These are phyloP conservation scores for Panicum hallii DNA, from an alignment of 202 grass and related monocot genomes.

Conservation along the genomic window DNA sequence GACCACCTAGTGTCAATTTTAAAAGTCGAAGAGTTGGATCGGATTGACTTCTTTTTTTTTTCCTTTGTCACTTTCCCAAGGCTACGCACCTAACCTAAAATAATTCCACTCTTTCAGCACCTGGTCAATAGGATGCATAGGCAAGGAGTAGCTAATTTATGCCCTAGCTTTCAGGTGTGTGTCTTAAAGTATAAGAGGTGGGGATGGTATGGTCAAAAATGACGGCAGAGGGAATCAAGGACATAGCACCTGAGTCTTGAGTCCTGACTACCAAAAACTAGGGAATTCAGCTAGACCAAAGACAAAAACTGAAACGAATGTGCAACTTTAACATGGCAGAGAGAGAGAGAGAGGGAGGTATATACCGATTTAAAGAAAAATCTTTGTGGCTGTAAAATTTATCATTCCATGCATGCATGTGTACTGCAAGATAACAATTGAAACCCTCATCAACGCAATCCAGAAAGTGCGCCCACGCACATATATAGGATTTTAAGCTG, in stretches of 20 bases:
- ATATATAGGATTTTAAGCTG: background rate
- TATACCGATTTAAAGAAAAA: background rate
- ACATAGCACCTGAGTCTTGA: conserved; percentile 20
- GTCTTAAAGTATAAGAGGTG: background rate
- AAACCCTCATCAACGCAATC: background rate
- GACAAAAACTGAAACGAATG: conserved; percentile 5
- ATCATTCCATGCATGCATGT: conserved; percentile 41
- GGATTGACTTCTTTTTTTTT: conserved; percentile 2
- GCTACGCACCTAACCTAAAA: background rate
- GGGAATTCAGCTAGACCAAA: conserved; percentile 16
- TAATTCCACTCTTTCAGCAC: conserved; percentile 17
- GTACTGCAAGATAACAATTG: background rate
- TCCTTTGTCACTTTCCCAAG: background rate
- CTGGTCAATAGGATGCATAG: conserved; percentile 25
- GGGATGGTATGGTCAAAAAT: conserved; percentile 35
- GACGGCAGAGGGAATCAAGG: conserved; percentile 44
- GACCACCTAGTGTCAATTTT: background rate
- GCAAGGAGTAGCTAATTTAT: background rate
- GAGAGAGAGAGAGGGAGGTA: background rate
- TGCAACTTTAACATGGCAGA: conserved; percentile 8
- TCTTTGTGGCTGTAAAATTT: conserved; percentile 1
- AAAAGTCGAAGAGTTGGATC: background rate
- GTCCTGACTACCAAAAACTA: conserved; percentile 10
- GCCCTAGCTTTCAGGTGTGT: conserved; percentile 1
- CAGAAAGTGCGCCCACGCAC: too few relatives aligned